Conservation (phyloP, 176 grass and related monocot species). For the Alloteropsis semialata region DNA sequence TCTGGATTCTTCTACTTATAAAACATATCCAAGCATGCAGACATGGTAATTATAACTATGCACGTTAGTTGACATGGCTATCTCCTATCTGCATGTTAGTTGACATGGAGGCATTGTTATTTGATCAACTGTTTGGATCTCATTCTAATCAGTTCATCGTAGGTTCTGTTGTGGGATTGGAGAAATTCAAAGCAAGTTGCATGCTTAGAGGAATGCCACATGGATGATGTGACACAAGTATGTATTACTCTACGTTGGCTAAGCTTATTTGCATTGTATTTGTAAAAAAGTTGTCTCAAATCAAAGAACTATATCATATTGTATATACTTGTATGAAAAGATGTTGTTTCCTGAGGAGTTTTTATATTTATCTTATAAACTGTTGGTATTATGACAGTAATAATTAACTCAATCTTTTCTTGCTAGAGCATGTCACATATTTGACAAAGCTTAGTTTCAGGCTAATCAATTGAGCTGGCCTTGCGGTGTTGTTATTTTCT, state of each 20-base stretch:
- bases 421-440: not conserved
- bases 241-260: not conserved
- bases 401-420: not conserved
- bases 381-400: not conserved
- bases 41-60: not conserved
- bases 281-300: not conserved
- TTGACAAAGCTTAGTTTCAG: not conserved
- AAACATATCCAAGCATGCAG: not conserved
- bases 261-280: not conserved
- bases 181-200: constrained; percentile 83
- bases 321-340: not conserved
- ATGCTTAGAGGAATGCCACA: constrained; percentile 87
- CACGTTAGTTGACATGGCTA: not conserved
- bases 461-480: too few species aligned
- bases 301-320: not conserved
- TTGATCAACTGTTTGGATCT: not conserved
- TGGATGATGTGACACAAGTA: constrained; percentile 91
- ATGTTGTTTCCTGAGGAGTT: not conserved
- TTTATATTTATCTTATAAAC: not conserved
- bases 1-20: not conserved
- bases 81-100: not conserved
- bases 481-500: not conserved
- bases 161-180: constrained; percentile 96
- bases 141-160: constrained; percentile 13
- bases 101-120: too few species aligned